Evolutionary conservation across 2,329 filamentous ascomycete species (phyloP).

Genomic region (Alternaria tenuissima): DNA sequence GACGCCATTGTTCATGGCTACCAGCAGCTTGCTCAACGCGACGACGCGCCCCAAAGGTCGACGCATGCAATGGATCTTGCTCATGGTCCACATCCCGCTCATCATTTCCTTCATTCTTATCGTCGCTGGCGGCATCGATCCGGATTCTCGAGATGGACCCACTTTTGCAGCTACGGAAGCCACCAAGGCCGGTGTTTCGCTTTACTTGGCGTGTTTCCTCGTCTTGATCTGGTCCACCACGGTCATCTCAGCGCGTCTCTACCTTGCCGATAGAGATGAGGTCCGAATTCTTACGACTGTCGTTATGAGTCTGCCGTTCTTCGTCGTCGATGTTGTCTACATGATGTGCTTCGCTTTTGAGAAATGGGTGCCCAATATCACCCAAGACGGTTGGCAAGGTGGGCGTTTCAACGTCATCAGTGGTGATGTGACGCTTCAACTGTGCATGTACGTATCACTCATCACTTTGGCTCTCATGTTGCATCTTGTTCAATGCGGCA

Average conservation of each 20-base stretch:
- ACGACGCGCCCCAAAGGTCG: constrained; percentile 46
- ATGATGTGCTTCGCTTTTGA: constrained; percentile 52
- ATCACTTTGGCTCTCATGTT: too few relatives aligned
- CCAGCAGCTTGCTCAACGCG: constrained; percentile 44
- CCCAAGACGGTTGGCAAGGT: constrained; percentile 13
- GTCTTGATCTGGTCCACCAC: constrained; percentile 46
- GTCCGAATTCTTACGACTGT: constrained; percentile 49
- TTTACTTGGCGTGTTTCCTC: constrained; percentile 46
- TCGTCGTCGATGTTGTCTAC: constrained; percentile 48
- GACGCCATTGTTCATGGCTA: constrained; percentile 49
- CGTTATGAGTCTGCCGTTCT: constrained; percentile 47
- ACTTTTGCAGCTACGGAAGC: constrained; percentile 45
- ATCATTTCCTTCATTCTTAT: constrained; percentile 47
- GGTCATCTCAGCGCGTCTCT: constrained; percentile 46
- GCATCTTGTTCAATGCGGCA: not conserved
- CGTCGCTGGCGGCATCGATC: constrained; percentile 48
- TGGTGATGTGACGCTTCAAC: constrained; percentile 43
- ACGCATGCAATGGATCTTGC: constrained; percentile 50
- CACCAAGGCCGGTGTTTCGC: constrained; percentile 46
- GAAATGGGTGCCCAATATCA: constrained; percentile 21
- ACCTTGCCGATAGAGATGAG: constrained; percentile 43
- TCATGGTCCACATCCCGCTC: constrained; percentile 44
- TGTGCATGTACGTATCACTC: constrained; percentile 44
- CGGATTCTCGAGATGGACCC: constrained; percentile 40
- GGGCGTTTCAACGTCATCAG: constrained; percentile 49